phyloP scores from a whole-genome alignment of 805 yeast genomes.

The Wickerhamiella allomyrinae region DNA sequence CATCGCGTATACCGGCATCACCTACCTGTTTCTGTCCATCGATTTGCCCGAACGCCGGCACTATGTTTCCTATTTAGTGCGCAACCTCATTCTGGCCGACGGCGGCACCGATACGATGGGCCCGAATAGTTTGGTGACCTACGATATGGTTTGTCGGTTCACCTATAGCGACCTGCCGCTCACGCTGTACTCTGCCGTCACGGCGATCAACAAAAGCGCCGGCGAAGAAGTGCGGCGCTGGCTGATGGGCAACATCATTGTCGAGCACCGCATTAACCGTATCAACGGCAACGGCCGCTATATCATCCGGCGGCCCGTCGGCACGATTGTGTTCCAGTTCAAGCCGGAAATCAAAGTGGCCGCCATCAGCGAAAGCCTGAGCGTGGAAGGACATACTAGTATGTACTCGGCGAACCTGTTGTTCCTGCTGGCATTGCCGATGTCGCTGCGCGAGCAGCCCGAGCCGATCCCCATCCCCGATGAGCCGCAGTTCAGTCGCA shows the following conservation, averaged over 20 bases:
- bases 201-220: constrained; percentile 17
- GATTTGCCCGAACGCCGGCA: constrained; percentile 41
- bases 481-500: constrained; percentile 35
- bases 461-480: constrained; percentile 32
- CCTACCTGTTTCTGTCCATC: constrained; percentile 59
- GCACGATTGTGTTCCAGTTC: constrained; percentile 24
- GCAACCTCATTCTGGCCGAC: constrained; percentile 36
- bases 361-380: background rate
- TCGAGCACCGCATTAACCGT: constrained; percentile 41
- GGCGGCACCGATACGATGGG: constrained; percentile 22
- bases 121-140: constrained; percentile 44
- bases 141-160: constrained; percentile 56
- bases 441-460: background rate
- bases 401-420: constrained; percentile 6
- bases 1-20: constrained; percentile 53
- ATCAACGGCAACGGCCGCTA: constrained; percentile 37
- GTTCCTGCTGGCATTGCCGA: constrained; percentile 3
- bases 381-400: background rate
- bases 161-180: constrained; percentile 50
- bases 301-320: constrained; percentile 52
- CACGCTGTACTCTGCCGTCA: constrained; percentile 25
- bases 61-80: constrained; percentile 47
- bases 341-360: constrained; percentile 1
- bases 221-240: constrained; percentile 29
- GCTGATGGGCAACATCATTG: constrained; percentile 45